These are phyloP conservation scores for Apostasia ramifera DNA, from an alignment of 106 monocot genomes.

Conservation along the genomic window DNA sequence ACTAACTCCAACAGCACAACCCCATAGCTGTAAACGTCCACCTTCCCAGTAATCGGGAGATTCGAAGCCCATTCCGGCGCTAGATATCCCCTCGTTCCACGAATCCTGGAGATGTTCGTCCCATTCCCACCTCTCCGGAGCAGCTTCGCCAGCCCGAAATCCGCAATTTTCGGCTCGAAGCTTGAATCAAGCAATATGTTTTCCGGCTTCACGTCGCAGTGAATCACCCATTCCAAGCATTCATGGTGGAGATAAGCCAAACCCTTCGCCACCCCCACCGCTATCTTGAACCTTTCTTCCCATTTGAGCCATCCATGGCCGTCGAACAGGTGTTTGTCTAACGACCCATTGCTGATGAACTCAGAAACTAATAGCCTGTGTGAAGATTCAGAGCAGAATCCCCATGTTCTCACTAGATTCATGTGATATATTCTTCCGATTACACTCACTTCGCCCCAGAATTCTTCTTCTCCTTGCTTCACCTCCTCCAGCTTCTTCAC, in stretches of 20 bases:
- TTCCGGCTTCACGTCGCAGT: slow-evolving; percentile 20
- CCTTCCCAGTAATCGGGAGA: slow-evolving; percentile 16
- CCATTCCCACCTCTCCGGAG: slow-evolving; percentile 11
- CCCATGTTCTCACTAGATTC: slow-evolving; percentile 25
- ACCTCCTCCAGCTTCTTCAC: slow-evolving; percentile 12
- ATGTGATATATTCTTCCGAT: slow-evolving; percentile 31
- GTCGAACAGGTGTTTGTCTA: slow-evolving; percentile 16
- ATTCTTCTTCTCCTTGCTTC: slow-evolving; percentile 8
- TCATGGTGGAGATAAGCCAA: slow-evolving; percentile 21
- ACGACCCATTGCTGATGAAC: slow-evolving; percentile 25
- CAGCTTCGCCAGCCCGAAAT: slow-evolving; percentile 20
- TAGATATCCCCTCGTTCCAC: slow-evolving; percentile 15
- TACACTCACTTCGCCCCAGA: slow-evolving; percentile 15
- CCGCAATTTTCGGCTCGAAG: slow-evolving; percentile 16
- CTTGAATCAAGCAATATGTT: slow-evolving; percentile 17
- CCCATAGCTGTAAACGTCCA: slow-evolving; percentile 19
- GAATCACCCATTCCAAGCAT: slow-evolving; percentile 9
- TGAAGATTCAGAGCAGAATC: slow-evolving; percentile 23
- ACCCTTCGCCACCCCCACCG: slow-evolving; percentile 12
- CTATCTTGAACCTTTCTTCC: slow-evolving; percentile 2
- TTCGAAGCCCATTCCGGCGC: slow-evolving; percentile 19
- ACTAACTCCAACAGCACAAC: slow-evolving; percentile 11
- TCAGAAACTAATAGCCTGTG: slow-evolving; percentile 27
- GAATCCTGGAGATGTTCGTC: slow-evolving; percentile 5
- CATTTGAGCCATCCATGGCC: not conserved